These are phyloP conservation scores for Daedaleopsis nitida DNA, from an alignment of 768 basidiomycete species.

Conservation along the genomic window DNA sequence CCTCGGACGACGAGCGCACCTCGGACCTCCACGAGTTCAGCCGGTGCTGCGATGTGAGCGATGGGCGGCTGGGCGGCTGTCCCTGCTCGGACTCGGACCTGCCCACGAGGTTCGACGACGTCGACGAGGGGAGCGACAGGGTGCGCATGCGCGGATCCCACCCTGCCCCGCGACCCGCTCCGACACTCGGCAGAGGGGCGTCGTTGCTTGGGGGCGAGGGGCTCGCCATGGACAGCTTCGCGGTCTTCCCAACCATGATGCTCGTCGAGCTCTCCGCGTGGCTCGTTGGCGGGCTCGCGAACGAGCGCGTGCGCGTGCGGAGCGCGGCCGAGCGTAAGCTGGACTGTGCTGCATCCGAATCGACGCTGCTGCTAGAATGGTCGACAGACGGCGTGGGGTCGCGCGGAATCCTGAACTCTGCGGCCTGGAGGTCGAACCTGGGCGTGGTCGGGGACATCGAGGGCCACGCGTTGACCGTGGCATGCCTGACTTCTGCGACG, in stretches of 20 bases:
- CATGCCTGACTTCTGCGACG: slow-evolving; percentile 26
- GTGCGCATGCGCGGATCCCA: slow-evolving; percentile 1
- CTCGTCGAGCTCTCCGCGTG: slow-evolving; percentile 21
- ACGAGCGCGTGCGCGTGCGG: slow-evolving; percentile 6
- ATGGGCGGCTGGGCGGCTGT: slow-evolving; percentile 2
- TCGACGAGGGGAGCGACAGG: neutral
- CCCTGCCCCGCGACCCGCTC: neutral
- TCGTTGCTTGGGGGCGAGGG: slow-evolving; percentile 7
- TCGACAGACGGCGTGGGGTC: neutral
- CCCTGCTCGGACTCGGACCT: slow-evolving; percentile 1
- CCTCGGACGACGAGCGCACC: slow-evolving; percentile 17
- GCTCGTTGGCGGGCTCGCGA: slow-evolving; percentile 20
- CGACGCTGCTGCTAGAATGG: slow-evolving; percentile 16
- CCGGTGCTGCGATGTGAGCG: slow-evolving; percentile 7
- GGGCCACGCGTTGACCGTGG: slow-evolving; percentile 12
- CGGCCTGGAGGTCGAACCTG: neutral
- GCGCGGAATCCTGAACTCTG: too few species aligned
- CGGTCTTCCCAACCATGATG: slow-evolving; percentile 20
- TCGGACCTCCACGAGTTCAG: slow-evolving; percentile 30
- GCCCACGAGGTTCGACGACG: slow-evolving; percentile 8
- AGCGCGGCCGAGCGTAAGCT: slow-evolving; percentile 1
- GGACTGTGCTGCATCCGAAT: slow-evolving; percentile 8
- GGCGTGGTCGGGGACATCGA: neutral
- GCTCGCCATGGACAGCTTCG: slow-evolving; percentile 14
- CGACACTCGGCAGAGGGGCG: neutral